phyloP scores from a whole-genome alignment of 1,284 basidiomycete species.

The Irpex sp. region DNA sequence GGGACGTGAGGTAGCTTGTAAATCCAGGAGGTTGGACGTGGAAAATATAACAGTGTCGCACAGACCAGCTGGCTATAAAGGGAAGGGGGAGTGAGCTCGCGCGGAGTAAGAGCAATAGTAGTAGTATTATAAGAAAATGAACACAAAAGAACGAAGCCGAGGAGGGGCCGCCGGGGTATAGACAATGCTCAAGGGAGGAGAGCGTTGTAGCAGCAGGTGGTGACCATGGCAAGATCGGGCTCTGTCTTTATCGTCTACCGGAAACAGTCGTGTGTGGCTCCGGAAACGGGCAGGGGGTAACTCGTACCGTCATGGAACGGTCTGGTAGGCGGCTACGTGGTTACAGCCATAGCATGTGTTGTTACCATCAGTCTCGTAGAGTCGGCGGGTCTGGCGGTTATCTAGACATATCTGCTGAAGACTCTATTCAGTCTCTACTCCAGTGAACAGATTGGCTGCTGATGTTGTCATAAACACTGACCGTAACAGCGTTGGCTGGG shows the following conservation, averaged over 20 bases:
- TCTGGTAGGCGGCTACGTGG: not conserved
- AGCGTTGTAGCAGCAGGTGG: conserved; percentile 1
- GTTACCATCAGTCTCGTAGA: not conserved
- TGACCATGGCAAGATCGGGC: not conserved
- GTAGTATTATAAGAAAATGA: not conserved
- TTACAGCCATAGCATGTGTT: not conserved
- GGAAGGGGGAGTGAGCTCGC: not conserved
- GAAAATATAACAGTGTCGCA: not conserved
- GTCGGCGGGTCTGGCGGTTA: not conserved
- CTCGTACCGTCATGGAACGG: not conserved
- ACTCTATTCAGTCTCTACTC: not conserved
- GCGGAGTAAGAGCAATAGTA: not conserved
- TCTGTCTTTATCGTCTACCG: not conserved
- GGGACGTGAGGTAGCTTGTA: not conserved
- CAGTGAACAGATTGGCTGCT: not conserved
- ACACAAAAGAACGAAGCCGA: not conserved
- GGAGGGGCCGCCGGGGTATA: conserved; percentile 1
- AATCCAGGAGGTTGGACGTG: not conserved
- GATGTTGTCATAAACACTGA: not conserved
- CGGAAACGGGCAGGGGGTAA: not conserved
- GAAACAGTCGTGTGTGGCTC: not conserved
- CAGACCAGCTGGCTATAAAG: conserved; percentile 13
- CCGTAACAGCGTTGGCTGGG: not conserved
- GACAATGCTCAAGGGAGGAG: conserved; percentile 5
- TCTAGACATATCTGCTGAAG: not conserved